These are phyloP conservation scores for Triticum turgidum DNA, from an alignment of 176 grass and related monocot species.

Conservation along the genomic window DNA sequence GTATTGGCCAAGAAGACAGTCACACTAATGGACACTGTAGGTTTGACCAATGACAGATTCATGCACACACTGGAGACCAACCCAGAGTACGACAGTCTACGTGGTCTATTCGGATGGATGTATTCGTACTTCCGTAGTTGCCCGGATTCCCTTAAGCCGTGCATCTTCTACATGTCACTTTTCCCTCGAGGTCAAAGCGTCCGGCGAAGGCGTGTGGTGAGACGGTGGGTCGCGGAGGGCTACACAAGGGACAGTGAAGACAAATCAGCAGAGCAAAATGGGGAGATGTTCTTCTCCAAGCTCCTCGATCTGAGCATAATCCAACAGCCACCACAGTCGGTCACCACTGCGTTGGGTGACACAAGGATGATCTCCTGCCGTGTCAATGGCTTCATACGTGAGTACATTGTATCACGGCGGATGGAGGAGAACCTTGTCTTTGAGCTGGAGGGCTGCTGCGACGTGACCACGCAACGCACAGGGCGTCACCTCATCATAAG, in stretches of 20 bases:
- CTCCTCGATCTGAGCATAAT: slow-evolving; percentile 19
- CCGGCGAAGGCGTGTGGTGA: slow-evolving; percentile 17
- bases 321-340: not conserved
- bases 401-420: slow-evolving; percentile 6
- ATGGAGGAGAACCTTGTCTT: slow-evolving; percentile 30
- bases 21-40: not conserved
- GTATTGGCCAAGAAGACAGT: not conserved
- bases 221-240: slow-evolving; percentile 44
- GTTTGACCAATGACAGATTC: not conserved
- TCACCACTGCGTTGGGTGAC: fast-evolving
- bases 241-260: not conserved
- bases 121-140: slow-evolving; percentile 19
- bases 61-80: slow-evolving; percentile 14
- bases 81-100: not conserved
- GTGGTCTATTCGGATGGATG: not conserved
- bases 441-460: not conserved
- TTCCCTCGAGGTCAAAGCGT: not conserved
- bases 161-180: slow-evolving; percentile 43
- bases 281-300: not conserved
- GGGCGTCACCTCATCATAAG: slow-evolving; percentile 12
- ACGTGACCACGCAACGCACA: not conserved
- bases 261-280: not conserved
- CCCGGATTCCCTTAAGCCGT: slow-evolving; percentile 35
- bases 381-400: slow-evolving; percentile 34
- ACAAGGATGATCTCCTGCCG: not conserved